Base-by-base conservation (phyloP, 805 yeast genomes). In the Ogataea polymorpha region DNA sequence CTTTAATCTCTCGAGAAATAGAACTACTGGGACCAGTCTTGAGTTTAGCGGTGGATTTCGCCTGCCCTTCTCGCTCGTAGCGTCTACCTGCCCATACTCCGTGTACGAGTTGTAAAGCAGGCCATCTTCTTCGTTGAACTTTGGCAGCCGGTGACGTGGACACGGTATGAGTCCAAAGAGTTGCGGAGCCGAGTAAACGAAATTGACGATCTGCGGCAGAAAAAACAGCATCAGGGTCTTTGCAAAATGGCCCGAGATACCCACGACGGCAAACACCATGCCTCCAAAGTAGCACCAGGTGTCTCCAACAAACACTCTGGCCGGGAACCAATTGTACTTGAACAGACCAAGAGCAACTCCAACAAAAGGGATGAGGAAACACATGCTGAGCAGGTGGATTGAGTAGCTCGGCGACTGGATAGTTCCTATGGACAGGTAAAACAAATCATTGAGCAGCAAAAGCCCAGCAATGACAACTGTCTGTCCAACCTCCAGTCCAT, bases 221-320 rank as follows among this genome's bases (percentile, higher is more conserved):
- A 93, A 84, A 56, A 93, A 82, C 24, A 90, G 63, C 63, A 93
- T 68, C 51, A 91, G 68, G 0, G 99, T 93, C 65, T 93, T 93
- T 31, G 96, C 87, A 62, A 90, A 93, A 68, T 93, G 99, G 1
- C 98, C 98, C 44, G 87, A 72, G 25, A 93, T 93, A 1, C 97
- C 98, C 23, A 87, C 96, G 20, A 90, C 93, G 0, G 98, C 99
- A 63, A 93, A 89, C 1, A 93, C 96, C 99, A 93, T 93, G 3
- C 99, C 99, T 18, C 96, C 88, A 63, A 93, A 90, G 65, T 93
- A 93, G 66, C 99, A 93, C 69, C 85, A 93, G 0, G 99, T 91
- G 60, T 93, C 99, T 23, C 99, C 99, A 6, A 93, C 99, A 66
- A 93, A 93, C 1, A 88, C 98, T 42, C 67, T 67, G 0, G 99